Evolutionary conservation across 1,139 yeast species (phyloP).

Genomic region (Saccharomyces hybrid): DNA sequence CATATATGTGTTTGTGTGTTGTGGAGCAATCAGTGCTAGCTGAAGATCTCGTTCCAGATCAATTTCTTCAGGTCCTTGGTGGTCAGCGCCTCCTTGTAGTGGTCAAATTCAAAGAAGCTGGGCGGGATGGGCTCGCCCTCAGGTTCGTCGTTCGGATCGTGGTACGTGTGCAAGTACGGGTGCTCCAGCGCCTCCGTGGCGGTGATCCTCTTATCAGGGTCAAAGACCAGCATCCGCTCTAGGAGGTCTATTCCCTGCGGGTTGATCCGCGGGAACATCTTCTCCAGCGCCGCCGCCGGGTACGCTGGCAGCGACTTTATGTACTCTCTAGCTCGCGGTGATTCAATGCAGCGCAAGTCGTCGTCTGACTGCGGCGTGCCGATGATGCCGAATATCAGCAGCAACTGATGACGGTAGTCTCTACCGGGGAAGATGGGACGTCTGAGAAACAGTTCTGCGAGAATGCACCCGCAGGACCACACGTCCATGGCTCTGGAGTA

Average conservation of each 20-base stretch:
- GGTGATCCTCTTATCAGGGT: constrained; percentile 69
- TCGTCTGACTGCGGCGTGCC: constrained; percentile 75
- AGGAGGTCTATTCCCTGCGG: constrained; percentile 73
- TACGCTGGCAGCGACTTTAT: constrained; percentile 63
- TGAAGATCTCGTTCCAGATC: constrained; percentile 49
- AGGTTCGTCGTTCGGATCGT: constrained; percentile 82
- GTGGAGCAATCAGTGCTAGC: constrained; percentile 1
- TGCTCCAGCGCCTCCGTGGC: constrained; percentile 78
- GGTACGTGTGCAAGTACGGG: constrained; percentile 73
- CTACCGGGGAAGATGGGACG: constrained; percentile 90
- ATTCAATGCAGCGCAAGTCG: constrained; percentile 72
- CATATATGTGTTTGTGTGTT: not conserved
- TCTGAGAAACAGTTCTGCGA: constrained; percentile 85
- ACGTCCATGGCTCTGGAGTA: constrained; percentile 93
- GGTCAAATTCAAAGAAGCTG: constrained; percentile 78
- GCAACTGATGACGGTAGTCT: constrained; percentile 85
- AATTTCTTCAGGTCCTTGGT: constrained; percentile 63
- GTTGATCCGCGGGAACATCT: constrained; percentile 47
- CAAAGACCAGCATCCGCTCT: constrained; percentile 67
- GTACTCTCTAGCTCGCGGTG: constrained; percentile 81
- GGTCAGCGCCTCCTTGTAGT: constrained; percentile 60
- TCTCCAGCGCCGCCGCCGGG: constrained; percentile 46
- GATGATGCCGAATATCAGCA: constrained; percentile 77
- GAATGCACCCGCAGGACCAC: constrained; percentile 94
- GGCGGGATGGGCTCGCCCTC: constrained; percentile 63